A percentile compares a stretch with the other conserved stretches of the same genome.
Conservation (phyloP, 2,329 filamentous ascomycete genomes). For the Trichoderma lentiforme region DNA sequence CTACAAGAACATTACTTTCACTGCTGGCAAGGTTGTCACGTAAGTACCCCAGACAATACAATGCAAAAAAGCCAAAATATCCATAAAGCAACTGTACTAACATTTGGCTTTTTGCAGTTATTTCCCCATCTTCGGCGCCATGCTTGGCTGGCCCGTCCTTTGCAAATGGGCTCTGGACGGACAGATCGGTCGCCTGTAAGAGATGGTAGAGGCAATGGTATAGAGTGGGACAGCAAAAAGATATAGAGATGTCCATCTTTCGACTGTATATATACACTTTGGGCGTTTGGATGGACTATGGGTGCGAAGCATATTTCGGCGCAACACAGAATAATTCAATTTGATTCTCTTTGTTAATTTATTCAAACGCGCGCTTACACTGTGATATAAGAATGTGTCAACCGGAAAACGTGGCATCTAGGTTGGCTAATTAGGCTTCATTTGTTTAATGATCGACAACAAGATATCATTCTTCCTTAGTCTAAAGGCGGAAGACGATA, state of each 20-base stretch:
- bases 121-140: constrained; percentile 2
- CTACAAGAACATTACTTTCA: background rate
- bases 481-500: background rate
- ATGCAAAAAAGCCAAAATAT: background rate
- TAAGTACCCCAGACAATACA: background rate
- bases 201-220: background rate
- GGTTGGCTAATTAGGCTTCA: background rate
- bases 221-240: constrained; percentile 1
- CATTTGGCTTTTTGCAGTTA: background rate
- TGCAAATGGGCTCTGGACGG: constrained; percentile 10
- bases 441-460: background rate
- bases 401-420: background rate
- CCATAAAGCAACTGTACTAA: background rate
- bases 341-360: background rate
- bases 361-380: background rate
- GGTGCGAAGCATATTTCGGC: constrained; percentile 10
- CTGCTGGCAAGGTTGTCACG: constrained; percentile 7
- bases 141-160: constrained; percentile 10
- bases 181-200: constrained; percentile 11
- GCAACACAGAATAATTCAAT: constrained; percentile 5
- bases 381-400: background rate
- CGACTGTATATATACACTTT: constrained; percentile 8
- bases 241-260: constrained; percentile 6
- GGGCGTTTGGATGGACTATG: constrained; percentile 12
- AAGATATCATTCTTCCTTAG: background rate